phyloP scores from a whole-genome alignment of 148 eudicot genomes.

The Salicornia ramosissima region DNA sequence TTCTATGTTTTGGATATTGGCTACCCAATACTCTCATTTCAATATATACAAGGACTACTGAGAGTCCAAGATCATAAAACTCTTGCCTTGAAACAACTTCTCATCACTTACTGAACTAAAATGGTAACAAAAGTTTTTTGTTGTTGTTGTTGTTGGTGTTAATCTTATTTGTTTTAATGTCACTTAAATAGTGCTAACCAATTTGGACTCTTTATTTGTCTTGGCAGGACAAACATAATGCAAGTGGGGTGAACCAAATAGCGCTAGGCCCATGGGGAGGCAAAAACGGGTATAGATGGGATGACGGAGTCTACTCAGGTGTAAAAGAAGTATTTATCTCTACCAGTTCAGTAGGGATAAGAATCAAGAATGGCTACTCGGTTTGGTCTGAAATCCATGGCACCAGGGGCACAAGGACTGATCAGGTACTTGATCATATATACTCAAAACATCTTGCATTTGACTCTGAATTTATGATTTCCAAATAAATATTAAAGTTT shows the following conservation, averaged over 20 bases:
- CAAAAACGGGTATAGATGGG: conserved; percentile 31
- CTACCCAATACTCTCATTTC: background rate
- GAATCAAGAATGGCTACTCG: conserved; percentile 22
- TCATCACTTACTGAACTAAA: background rate
- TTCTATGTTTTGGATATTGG: background rate
- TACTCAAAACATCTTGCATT: no score
- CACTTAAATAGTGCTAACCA: no score
- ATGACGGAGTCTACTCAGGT: conserved; percentile 30
- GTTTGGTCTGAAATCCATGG: conserved; percentile 32
- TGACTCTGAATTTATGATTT: background rate
- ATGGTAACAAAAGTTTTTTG: background rate
- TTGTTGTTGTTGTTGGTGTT: no score
- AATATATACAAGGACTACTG: conserved; percentile 3
- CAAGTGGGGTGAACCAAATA: conserved; percentile 5
- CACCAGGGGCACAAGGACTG: conserved; percentile 26
- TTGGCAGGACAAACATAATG: conserved; percentile 14
- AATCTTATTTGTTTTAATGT: background rate
- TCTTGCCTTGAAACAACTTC: background rate
- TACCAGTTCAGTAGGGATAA: conserved; percentile 26
- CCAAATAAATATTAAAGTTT: no score
- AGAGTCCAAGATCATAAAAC: conserved; percentile 3
- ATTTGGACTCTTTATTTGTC: background rate
- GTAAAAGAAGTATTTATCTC: conserved; percentile 30
- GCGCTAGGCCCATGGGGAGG: conserved; percentile 43
- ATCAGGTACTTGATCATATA: conserved; percentile 17